phyloP scores from a whole-genome alignment of 345 rosid species.

The Gossypium arboreum region DNA sequence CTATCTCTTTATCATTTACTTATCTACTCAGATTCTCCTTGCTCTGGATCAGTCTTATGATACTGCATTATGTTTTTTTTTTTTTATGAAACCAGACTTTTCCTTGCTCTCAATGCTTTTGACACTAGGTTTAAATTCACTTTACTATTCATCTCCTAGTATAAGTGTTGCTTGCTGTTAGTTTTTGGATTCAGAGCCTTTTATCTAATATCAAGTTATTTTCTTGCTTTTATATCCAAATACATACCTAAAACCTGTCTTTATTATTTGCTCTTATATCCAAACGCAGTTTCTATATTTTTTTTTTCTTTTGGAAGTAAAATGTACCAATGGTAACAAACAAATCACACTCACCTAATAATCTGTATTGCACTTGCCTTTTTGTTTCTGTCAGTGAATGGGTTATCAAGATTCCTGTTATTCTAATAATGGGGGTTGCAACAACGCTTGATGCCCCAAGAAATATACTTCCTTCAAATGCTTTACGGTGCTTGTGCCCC shows the following conservation, averaged over 20 bases:
- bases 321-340: background rate
- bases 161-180: background rate
- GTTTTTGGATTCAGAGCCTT: background rate
- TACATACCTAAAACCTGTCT: background rate
- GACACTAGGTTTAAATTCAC: background rate
- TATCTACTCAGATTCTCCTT: background rate
- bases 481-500: conserved; percentile 60
- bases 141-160: background rate
- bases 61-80: background rate
- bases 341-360: background rate
- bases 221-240: background rate
- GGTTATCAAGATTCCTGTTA: conserved; percentile 73
- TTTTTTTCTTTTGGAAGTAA: background rate
- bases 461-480: conserved; percentile 54
- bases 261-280: background rate
- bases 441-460: conserved; percentile 73
- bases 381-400: conserved; percentile 59
- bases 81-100: background rate
- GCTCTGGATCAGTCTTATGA: background rate
- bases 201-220: background rate
- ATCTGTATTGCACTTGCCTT: conserved; percentile 10
- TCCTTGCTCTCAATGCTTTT: background rate
- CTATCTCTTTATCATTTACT: background rate
- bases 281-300: background rate
- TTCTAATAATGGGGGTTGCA: conserved; percentile 79